phyloP scores from a whole-genome alignment of 371 early-diverging fungal species.

The Apophysomyces elegans region DNA sequence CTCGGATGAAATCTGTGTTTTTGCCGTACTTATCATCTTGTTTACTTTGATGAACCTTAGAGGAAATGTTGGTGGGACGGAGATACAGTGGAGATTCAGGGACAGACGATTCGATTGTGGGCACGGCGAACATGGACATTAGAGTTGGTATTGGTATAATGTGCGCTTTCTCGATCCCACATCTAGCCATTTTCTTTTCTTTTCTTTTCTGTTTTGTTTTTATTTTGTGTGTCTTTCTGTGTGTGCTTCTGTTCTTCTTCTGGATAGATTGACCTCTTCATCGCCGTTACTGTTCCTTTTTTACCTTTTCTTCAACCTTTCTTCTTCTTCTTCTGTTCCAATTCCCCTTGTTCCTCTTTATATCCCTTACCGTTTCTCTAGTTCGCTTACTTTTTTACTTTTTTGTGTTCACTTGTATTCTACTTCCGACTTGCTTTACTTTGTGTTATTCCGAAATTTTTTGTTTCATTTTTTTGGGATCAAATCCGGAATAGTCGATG shows the following conservation, averaged over 20 bases:
- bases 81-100: conserved; percentile 63
- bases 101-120: conserved; percentile 75
- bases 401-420: not conserved
- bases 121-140: conserved; percentile 86
- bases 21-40: not conserved
- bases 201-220: not conserved
- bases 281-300: not conserved
- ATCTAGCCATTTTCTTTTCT: not conserved
- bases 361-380: not conserved
- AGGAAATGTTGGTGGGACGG: conserved; percentile 92
- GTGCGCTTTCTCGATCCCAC: not conserved
- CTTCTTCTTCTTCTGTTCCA: not conserved
- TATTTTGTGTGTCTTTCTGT: not conserved
- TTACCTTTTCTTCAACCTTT: conserved; percentile 15
- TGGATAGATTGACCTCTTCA: not conserved
- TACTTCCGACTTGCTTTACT: conserved; percentile 5
- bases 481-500: no score
- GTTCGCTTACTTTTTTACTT: not conserved
- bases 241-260: not conserved
- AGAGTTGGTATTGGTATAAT: conserved; percentile 76
- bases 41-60: conserved; percentile 32
- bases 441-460: not conserved
- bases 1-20: no score
- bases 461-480: not conserved
- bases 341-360: conserved; percentile 1